phyloP scores from a whole-genome alignment of 148 eudicot genomes.

The Rheum nobile region DNA sequence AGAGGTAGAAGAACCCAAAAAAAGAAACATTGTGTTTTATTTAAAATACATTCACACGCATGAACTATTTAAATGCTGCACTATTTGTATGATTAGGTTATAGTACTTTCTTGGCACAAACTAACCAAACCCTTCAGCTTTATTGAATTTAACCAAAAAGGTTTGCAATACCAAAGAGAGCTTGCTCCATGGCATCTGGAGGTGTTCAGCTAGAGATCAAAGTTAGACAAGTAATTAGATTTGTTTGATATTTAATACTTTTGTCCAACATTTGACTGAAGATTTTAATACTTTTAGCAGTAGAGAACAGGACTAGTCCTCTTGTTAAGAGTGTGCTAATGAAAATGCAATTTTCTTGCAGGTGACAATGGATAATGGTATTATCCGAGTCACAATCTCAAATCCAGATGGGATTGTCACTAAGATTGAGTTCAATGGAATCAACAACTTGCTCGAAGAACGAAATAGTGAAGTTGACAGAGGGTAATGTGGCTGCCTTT shows the following conservation, averaged over 20 bases:
- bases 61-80: not conserved
- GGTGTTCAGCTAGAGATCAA: slow-evolving; percentile 7
- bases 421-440: slow-evolving; percentile 6
- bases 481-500: not conserved
- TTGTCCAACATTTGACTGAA: not conserved
- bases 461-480: not conserved
- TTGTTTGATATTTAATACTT: not conserved
- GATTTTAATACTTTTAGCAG: not conserved
- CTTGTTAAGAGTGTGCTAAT: too few relatives aligned
- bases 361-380: slow-evolving; percentile 10
- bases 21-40: not conserved
- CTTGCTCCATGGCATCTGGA: not conserved
- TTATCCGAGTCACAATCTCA: slow-evolving; percentile 8
- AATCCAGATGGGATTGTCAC: slow-evolving; percentile 12
- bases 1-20: not conserved
- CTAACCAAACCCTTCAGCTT: not conserved
- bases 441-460: slow-evolving; percentile 11
- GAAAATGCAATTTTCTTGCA: not conserved
- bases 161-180: not conserved
- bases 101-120: not conserved
- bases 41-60: not conserved
- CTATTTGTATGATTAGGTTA: slow-evolving; percentile 4
- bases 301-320: too few relatives aligned
- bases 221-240: not conserved
- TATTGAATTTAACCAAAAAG: not conserved